Evolutionary conservation across 2,329 filamentous ascomycete genomes (phyloP).

Genomic region (Penicillium griseofulvum): DNA sequence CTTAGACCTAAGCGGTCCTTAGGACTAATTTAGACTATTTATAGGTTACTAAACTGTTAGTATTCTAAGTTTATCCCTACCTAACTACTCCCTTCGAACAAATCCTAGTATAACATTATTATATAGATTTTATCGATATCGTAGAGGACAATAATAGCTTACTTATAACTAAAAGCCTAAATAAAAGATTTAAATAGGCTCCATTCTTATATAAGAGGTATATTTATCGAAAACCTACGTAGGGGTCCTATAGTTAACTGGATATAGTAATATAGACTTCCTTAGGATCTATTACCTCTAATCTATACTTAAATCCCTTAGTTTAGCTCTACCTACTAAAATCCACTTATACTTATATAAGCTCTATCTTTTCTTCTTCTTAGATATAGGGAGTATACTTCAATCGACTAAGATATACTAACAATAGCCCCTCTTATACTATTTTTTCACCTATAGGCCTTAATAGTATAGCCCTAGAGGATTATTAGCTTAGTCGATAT

Average conservation of each 20-base stretch:
- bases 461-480: no score
- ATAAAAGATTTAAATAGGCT: background rate
- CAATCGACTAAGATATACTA: background rate
- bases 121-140: background rate
- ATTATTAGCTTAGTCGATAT: no score
- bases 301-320: background rate
- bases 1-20: background rate
- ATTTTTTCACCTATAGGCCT: no score
- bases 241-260: background rate
- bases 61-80: background rate
- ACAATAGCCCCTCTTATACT: background rate
- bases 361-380: background rate
- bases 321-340: background rate
- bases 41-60: no score
- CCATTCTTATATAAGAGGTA: background rate
- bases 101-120: background rate
- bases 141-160: background rate
- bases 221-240: background rate
- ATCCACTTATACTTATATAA: background rate
- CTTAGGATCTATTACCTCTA: no score
- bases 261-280: background rate
- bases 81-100: background rate
- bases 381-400: background rate
- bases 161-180: background rate
- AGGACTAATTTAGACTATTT: no score